Conservation (phyloP, 345 rosid genomes). For the Camelina sativa region DNA sequence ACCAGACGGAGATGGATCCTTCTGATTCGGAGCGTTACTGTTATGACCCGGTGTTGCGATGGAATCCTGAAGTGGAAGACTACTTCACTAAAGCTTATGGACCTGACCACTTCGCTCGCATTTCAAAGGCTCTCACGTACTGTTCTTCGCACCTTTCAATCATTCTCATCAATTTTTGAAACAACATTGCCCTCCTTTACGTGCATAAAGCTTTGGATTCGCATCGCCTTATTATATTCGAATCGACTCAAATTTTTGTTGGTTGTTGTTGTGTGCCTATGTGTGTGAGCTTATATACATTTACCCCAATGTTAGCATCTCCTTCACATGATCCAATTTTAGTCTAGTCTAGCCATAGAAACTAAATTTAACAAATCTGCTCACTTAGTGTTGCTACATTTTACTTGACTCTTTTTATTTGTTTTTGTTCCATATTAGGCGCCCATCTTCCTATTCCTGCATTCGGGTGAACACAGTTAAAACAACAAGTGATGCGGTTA, state of each 20-base stretch:
- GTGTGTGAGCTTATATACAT: not conserved
- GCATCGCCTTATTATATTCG: not conserved
- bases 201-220: not conserved
- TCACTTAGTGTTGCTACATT: not conserved
- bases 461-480: slow-evolving; percentile 81
- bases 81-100: slow-evolving; percentile 89
- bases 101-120: slow-evolving; percentile 66
- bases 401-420: not conserved
- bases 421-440: slow-evolving; percentile 50
- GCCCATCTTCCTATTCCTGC: slow-evolving; percentile 86
- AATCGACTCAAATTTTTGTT: too few species aligned
- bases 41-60: slow-evolving; percentile 69
- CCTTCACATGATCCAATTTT: not conserved
- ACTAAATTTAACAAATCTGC: not conserved
- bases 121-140: slow-evolving; percentile 84
- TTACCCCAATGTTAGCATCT: not conserved
- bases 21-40: slow-evolving; percentile 70
- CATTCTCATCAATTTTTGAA: not conserved
- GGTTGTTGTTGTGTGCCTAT: not conserved
- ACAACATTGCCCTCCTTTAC: not conserved
- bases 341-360: not conserved
- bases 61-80: slow-evolving; percentile 85
- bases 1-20: slow-evolving; percentile 54
- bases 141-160: not conserved
- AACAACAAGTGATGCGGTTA: slow-evolving; percentile 68